Evolutionary conservation across 805 yeast genomes (phyloP).

Genomic region (Myxozyma kluyveri): DNA sequence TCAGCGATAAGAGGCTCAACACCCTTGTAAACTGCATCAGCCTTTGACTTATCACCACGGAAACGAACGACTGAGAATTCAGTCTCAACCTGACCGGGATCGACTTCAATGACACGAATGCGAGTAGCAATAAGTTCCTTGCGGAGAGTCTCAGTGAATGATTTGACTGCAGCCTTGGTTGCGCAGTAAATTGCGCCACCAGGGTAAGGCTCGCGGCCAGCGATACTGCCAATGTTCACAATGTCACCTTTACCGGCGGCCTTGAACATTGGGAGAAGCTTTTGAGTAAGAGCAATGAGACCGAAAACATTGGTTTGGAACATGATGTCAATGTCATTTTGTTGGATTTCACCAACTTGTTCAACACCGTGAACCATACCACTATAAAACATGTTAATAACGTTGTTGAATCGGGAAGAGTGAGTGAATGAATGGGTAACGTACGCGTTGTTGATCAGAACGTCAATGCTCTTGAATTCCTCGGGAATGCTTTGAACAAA

Average conservation of each 20-base stretch:
- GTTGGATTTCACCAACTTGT: slow-evolving; percentile 63
- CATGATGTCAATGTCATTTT: slow-evolving; percentile 69
- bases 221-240: slow-evolving; percentile 65
- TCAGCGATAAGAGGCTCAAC: slow-evolving; percentile 68
- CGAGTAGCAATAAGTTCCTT: slow-evolving; percentile 71
- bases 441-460: slow-evolving; percentile 61
- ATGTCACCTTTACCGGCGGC: slow-evolving; percentile 61
- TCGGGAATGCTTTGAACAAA: slow-evolving; percentile 54
- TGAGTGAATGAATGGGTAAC: slow-evolving; percentile 13
- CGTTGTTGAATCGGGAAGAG: neutral
- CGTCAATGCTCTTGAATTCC: slow-evolving; percentile 57
- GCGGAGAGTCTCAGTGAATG: slow-evolving; percentile 60
- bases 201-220: slow-evolving; percentile 68
- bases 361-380: slow-evolving; percentile 74
- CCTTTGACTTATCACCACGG: slow-evolving; percentile 58
- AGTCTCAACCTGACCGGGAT: slow-evolving; percentile 79
- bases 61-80: slow-evolving; percentile 54
- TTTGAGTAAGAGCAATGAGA: slow-evolving; percentile 77
- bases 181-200: slow-evolving; percentile 70
- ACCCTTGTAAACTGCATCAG: slow-evolving; percentile 63
- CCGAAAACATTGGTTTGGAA: slow-evolving; percentile 87
- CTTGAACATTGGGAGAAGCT: slow-evolving; percentile 68
- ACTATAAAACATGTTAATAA: slow-evolving; percentile 20
- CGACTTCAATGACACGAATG: slow-evolving; percentile 66
- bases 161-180: slow-evolving; percentile 59